A percentile compares a stretch with the other conserved stretches of the same genome.
These are phyloP conservation scores for Lathyrus aphaca DNA, from an alignment of 306 rosid genomes.

Conservation along the genomic window DNA sequence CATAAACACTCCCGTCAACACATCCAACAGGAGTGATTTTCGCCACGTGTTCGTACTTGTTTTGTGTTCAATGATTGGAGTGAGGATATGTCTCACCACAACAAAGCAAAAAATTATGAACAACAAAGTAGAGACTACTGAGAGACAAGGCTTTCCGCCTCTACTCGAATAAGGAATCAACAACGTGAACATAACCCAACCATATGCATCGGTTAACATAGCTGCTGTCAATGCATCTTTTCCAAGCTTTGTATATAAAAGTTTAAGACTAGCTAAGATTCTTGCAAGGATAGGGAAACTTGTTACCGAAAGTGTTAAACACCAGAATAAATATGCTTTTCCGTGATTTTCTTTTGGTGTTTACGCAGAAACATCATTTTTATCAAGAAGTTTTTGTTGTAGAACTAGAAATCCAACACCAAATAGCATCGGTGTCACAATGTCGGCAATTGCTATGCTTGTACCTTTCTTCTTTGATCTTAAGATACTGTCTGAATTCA, in stretches of 20 bases:
- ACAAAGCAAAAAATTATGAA: constrained; percentile 35
- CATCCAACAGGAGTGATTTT: neutral
- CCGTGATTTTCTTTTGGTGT: accelerated
- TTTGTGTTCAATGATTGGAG: neutral
- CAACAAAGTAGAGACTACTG: neutral
- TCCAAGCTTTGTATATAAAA: constrained; percentile 45
- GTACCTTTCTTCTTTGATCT: constrained; percentile 27
- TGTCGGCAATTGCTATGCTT: constrained; percentile 30
- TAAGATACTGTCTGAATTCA: constrained; percentile 35
- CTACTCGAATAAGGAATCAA: constrained; percentile 13
- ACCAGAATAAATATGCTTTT: constrained; percentile 28
- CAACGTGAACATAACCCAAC: constrained; percentile 41
- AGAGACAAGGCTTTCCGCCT: neutral
- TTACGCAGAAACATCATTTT: neutral
- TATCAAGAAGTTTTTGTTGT: neutral
- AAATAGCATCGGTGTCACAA: constrained; percentile 27
- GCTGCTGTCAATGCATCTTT: constrained; percentile 36
- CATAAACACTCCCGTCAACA: constrained; percentile 26
- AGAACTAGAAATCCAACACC: constrained; percentile 35
- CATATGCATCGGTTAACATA: constrained; percentile 40
- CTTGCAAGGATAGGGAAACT: constrained; percentile 44
- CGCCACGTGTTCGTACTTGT: constrained; percentile 10
- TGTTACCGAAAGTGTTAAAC: constrained; percentile 32
- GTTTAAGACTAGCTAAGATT: constrained; percentile 45
- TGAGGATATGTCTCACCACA: constrained; percentile 32